Percentiles rank a stretch among this genome's conserved stretches.
These are phyloP conservation scores for Diaporthe sp. DNA, from an alignment of 2,329 filamentous ascomycete species.

Conservation along the genomic window DNA sequence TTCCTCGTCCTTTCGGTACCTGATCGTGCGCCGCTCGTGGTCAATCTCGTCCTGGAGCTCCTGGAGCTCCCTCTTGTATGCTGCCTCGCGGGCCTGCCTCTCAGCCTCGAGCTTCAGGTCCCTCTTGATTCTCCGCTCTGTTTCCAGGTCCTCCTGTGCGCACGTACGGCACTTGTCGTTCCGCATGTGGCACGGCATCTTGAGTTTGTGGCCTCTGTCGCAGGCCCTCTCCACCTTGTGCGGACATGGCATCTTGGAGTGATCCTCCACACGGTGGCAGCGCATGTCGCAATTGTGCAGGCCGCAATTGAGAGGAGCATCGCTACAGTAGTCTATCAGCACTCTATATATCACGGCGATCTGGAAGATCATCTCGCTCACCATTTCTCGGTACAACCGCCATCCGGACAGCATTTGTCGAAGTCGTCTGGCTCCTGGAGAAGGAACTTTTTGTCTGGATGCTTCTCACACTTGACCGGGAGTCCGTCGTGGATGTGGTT, in stretches of 20 bases:
- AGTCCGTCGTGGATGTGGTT: slow-evolving; percentile 71
- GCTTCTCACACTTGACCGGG: slow-evolving; percentile 71
- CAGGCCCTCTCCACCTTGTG: slow-evolving; percentile 61
- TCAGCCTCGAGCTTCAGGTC: slow-evolving; percentile 65
- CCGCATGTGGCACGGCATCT: slow-evolving; percentile 59
- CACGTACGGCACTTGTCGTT: slow-evolving; percentile 65
- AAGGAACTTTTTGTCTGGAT: slow-evolving; percentile 63
- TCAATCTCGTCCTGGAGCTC: slow-evolving; percentile 68
- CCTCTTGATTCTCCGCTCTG: slow-evolving; percentile 57
- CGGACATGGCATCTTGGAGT: slow-evolving; percentile 60
- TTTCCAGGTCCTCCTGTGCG: slow-evolving; percentile 60
- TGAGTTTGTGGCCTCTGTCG: slow-evolving; percentile 62
- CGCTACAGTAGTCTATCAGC: slow-evolving; percentile 52
- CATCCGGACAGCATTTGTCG: slow-evolving; percentile 73
- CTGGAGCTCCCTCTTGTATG: slow-evolving; percentile 60
- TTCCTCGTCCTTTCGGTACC: slow-evolving; percentile 59
- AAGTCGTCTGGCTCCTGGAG: slow-evolving; percentile 70
- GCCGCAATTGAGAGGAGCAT: slow-evolving; percentile 65
- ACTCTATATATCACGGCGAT: neutral
- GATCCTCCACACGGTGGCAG: slow-evolving; percentile 74
- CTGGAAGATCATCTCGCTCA: slow-evolving; percentile 52
- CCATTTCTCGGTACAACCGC: slow-evolving; percentile 77
- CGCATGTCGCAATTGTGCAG: slow-evolving; percentile 69
- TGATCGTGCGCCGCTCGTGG: slow-evolving; percentile 58
- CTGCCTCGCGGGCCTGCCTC: slow-evolving; percentile 58